Evolutionary conservation across 148 eudicot genomes (phyloP), one percentile per base, ranked within the genome.

Genomic region (Oxyria digyna): DNA sequence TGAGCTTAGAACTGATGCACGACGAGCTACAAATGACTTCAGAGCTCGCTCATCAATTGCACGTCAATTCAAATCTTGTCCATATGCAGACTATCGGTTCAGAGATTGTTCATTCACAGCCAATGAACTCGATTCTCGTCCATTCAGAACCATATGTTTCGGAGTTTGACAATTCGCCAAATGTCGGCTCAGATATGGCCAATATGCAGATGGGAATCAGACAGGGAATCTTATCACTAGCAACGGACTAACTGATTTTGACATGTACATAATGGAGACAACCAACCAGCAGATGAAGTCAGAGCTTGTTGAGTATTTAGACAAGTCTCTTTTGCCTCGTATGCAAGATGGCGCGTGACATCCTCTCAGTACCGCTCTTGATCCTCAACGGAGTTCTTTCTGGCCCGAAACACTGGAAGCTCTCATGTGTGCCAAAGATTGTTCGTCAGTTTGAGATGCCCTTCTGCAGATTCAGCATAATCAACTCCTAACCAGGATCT

Each of bases 261-360:
- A 94, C 55, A 81, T 85, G 75, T 94, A 79, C 67, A 94, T 94
- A 4, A 90, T 85, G 96, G 96, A 90, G 83, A 83, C 86, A 8
- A 81, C 84, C 0, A 90, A 92, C 78, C 97, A 90, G 33, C 88
- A 81, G 38, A 78, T 85, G 70, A 86, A 82, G 73, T 80, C 98
- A 0, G 98, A 94, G 80, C 69, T 94, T 69, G 98, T 88, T 73
- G 92, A 86, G 77, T 94, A 94, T 71, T 71, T 94, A 83, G 96
- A 94, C 74, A 97, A 94, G 85, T 90, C 97, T 10, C 79, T 94
- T 29, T 72, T 93, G 72, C 98, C 98, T 0, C 77, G 96, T 6
- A 83, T 87, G 32, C 90, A 82, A 23, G 78, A 90, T 94, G 98
- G 98, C 98, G 7, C 84, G 92, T 1, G 98, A 94, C 75, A 74